Evolutionary conservation across 805 yeast species (phyloP).

Genomic region (Wickerhamiella lipophila): DNA sequence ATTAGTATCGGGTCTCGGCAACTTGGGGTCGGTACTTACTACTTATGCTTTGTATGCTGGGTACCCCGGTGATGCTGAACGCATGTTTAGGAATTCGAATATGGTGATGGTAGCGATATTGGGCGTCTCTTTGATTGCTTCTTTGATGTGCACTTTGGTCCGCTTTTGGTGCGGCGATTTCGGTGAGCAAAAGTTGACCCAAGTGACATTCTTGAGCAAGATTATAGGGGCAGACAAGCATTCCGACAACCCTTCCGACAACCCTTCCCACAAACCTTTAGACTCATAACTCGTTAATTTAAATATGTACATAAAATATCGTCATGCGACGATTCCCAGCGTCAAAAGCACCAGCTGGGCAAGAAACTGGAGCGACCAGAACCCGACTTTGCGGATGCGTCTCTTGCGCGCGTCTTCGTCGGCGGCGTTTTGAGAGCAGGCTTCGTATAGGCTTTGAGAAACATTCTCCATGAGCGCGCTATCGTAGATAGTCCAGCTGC

Average conservation of each 20-base stretch:
- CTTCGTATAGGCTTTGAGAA: slow-evolving; percentile 78
- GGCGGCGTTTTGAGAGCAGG: slow-evolving; percentile 75
- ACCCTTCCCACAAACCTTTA: neutral
- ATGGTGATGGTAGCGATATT: slow-evolving; percentile 73
- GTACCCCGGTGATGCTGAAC: slow-evolving; percentile 64
- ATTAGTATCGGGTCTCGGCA: slow-evolving; percentile 73
- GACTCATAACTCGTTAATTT: neutral
- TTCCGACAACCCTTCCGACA: no score
- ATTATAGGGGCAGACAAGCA: no score
- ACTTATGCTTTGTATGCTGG: slow-evolving; percentile 79
- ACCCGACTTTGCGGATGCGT: slow-evolving; percentile 71
- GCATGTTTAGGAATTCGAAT: slow-evolving; percentile 56
- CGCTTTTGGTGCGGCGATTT: slow-evolving; percentile 30
- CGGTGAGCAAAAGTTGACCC: slow-evolving; percentile 15
- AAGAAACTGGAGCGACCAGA: slow-evolving; percentile 81
- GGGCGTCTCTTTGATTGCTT: slow-evolving; percentile 55
- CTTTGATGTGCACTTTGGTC: slow-evolving; percentile 28
- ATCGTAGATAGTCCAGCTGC: slow-evolving; percentile 94
- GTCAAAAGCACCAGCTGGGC: slow-evolving; percentile 75
- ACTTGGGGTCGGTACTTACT: slow-evolving; percentile 72
- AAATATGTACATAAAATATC: neutral
- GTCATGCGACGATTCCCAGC: slow-evolving; percentile 53
- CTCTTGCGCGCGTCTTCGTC: slow-evolving; percentile 68
- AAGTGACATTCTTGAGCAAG: slow-evolving; percentile 16
- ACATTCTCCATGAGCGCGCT: slow-evolving; percentile 82